phyloP scores from a whole-genome alignment of 768 basidiomycete genomes.

The Boletus sp. region DNA sequence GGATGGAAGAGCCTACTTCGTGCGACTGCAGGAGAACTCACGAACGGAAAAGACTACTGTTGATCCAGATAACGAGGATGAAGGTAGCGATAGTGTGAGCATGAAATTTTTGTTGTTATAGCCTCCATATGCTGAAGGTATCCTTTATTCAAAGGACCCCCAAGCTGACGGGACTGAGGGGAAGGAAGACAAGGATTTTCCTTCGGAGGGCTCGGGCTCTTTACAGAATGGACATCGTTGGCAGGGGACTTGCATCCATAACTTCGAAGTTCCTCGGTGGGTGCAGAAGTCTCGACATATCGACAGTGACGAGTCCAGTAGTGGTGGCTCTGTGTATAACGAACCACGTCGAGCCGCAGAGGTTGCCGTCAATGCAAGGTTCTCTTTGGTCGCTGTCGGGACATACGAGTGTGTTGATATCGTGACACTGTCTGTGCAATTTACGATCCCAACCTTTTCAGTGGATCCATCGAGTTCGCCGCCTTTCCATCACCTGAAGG shows the following conservation, averaged over 20 bases:
- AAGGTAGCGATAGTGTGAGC: conserved; percentile 46
- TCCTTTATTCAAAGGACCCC: conserved; percentile 6
- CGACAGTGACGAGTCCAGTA: conserved; percentile 42
- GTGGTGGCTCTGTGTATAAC: conserved; percentile 41
- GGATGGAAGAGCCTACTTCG: conserved; percentile 80
- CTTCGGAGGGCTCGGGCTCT: conserved; percentile 4
- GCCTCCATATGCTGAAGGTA: conserved; percentile 2
- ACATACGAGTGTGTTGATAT: conserved; percentile 51
- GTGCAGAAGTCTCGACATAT: conserved; percentile 69
- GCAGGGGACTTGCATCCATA: conserved; percentile 79
- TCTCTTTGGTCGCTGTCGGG: conserved; percentile 81
- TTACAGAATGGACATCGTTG: conserved; percentile 36
- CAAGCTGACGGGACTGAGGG: conserved; percentile 1
- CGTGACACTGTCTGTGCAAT: neutral
- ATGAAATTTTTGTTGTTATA: neutral
- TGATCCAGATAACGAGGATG: conserved; percentile 39
- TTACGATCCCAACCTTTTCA: conserved; percentile 23
- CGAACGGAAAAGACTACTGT: neutral
- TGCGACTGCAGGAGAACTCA: conserved; percentile 51
- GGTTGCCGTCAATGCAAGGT: conserved; percentile 71
- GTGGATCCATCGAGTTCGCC: conserved; percentile 64
- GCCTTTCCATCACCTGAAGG: conserved; percentile 65
- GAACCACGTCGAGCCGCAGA: conserved; percentile 65
- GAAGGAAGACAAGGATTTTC: conserved; percentile 4
- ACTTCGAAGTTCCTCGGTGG: conserved; percentile 72